Conservation (phyloP, 805 yeast species). For the Schwanniomyces occidentalis region DNA sequence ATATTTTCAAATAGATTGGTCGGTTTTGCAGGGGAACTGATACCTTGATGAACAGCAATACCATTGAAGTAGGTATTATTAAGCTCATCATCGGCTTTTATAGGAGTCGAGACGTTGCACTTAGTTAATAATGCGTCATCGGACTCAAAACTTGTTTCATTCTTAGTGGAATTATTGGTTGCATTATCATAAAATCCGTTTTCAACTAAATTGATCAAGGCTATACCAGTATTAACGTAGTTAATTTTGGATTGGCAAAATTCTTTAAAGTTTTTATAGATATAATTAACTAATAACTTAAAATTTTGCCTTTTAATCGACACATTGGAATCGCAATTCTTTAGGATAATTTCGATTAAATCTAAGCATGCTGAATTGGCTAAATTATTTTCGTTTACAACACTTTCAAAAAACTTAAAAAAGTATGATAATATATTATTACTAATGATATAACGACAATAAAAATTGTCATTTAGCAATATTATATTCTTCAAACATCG, state of each 20-base stretch:
- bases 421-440: conserved; percentile 52
- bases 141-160: conserved; percentile 19
- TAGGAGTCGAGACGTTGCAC: conserved; percentile 30
- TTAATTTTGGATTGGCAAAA: conserved; percentile 26
- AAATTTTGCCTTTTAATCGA: conserved; percentile 21
- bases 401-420: conserved; percentile 49
- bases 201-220: conserved; percentile 25
- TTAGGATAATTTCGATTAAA: conserved; percentile 49
- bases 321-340: conserved; percentile 21
- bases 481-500: conserved; percentile 68
- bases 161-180: conserved; percentile 5
- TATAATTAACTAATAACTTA: conserved; percentile 28
- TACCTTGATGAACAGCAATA: conserved; percentile 1
- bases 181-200: conserved; percentile 9
- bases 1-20: conserved; percentile 20
- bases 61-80: conserved; percentile 6
- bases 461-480: conserved; percentile 60
- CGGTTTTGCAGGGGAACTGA: conserved; percentile 2
- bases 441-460: conserved; percentile 56
- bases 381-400: conserved; percentile 55
- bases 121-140: conserved; percentile 19
- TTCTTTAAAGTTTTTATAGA: conserved; percentile 29
- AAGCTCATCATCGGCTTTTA: conserved; percentile 19
- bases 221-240: conserved; percentile 31
- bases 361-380: conserved; percentile 77